Evolutionary conservation across 2,329 filamentous ascomycete genomes (phyloP).

Genomic region (Rutstroemia sp.): DNA sequence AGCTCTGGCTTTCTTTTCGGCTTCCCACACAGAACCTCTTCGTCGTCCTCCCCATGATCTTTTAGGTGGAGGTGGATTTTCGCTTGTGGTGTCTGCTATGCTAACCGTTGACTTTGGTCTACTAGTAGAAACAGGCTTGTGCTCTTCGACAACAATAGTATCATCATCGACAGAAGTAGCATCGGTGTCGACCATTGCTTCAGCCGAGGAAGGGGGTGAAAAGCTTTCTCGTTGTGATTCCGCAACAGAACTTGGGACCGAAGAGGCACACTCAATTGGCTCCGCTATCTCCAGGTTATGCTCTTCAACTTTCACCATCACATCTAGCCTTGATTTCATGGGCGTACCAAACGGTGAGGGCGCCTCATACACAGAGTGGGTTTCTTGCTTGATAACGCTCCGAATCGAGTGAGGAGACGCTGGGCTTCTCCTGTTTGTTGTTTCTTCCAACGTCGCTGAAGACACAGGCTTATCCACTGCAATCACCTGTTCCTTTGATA

Average conservation of each 20-base stretch:
- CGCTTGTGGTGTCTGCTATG: not conserved
- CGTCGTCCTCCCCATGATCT: conserved; percentile 7
- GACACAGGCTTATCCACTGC: not conserved
- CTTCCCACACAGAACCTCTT: conserved; percentile 4
- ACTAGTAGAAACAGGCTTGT: not conserved
- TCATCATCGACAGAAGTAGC: conserved; percentile 31
- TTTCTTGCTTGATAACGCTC: conserved; percentile 19
- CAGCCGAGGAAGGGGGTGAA: conserved; percentile 13
- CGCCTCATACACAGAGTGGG: conserved; percentile 11
- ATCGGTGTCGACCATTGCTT: conserved; percentile 21
- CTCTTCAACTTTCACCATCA: conserved; percentile 12
- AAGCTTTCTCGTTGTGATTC: conserved; percentile 10
- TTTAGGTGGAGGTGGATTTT: not conserved
- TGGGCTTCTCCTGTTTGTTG: not conserved
- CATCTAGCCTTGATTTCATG: conserved; percentile 7
- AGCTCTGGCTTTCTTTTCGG: conserved; percentile 2
- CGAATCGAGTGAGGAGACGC: not conserved
- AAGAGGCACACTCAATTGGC: not conserved
- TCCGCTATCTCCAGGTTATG: not conserved
- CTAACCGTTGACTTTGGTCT: not conserved
- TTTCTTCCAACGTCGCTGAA: not conserved
- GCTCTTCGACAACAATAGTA: conserved; percentile 21
- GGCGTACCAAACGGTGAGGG: conserved; percentile 4
- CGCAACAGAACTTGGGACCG: conserved; percentile 12
- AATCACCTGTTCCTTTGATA: not conserved